A percentile compares a stretch with the other conserved stretches of the same genome.
phyloP scores from a whole-genome alignment of 75 land plant genomes.

The Cunninghamia lanceolata region DNA sequence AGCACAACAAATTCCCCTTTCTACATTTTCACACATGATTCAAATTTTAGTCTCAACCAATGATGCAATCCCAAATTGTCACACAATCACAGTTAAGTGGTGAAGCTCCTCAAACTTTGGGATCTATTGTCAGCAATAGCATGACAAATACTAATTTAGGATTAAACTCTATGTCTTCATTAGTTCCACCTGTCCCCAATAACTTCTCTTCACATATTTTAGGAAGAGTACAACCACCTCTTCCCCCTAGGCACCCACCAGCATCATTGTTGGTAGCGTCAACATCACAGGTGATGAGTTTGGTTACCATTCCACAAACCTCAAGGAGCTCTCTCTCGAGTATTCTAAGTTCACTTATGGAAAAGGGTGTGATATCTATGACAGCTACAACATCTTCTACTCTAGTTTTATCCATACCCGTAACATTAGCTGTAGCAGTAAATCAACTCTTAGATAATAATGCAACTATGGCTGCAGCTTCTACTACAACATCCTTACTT shows the following conservation, averaged over 20 bases:
- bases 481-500: not conserved
- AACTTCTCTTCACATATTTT: conserved; percentile 17
- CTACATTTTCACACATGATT: not conserved
- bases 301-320: conserved; percentile 18
- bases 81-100: conserved; percentile 9
- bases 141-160: conserved; percentile 14
- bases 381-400: conserved; percentile 10
- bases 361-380: conserved; percentile 68
- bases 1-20: conserved; percentile 5
- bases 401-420: not conserved
- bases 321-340: conserved; percentile 42
- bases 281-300: conserved; percentile 9
- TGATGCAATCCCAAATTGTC: conserved; percentile 8
- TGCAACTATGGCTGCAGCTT: not conserved
- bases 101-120: conserved; percentile 25
- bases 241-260: conserved; percentile 78
- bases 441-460: conserved; percentile 8
- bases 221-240: conserved; percentile 42
- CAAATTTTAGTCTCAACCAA: conserved; percentile 1
- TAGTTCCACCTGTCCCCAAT: conserved; percentile 12
- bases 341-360: conserved; percentile 66
- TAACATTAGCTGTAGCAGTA: not conserved
- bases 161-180: not conserved
- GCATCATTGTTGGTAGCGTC: conserved; percentile 22
- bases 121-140: not conserved